These are phyloP conservation scores for Paramecium pentaurelia DNA, from an alignment of 73 alveolate species.

Conservation along the genomic window DNA sequence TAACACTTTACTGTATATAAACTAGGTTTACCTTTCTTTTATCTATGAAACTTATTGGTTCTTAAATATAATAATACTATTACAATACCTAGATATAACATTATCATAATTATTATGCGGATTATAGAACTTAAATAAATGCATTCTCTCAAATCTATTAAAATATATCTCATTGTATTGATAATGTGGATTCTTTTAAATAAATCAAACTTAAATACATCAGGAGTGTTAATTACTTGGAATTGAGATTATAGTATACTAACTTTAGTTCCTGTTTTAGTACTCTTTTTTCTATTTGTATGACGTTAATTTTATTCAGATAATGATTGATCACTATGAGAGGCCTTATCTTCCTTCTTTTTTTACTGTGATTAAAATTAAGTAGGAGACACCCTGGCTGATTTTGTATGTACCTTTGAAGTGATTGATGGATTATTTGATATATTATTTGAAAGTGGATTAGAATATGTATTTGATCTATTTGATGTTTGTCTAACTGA, in stretches of 20 bases:
- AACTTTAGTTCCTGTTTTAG: constrained; percentile 45
- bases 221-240: not conserved
- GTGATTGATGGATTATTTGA: not conserved
- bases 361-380: not conserved
- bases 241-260: constrained; percentile 27
- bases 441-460: constrained; percentile 11
- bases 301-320: not conserved
- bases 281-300: constrained; percentile 33
- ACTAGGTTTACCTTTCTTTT: not conserved
- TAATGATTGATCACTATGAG: constrained; percentile 36
- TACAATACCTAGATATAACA: not conserved
- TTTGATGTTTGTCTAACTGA: constrained; percentile 5
- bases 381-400: constrained; percentile 30
- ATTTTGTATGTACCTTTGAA: not conserved
- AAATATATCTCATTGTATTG: not conserved
- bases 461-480: constrained; percentile 38
- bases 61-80: not conserved
- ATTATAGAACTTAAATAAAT: not conserved
- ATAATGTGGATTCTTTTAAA: constrained; percentile 3
- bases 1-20: not conserved
- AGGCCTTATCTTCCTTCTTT: not conserved
- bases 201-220: not conserved
- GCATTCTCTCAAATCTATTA: constrained; percentile 31
- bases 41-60: not conserved
- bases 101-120: constrained; percentile 9